Evolutionary conservation across 2,329 filamentous ascomycete species (phyloP).

Genomic region (Fusarium incarnatum): DNA sequence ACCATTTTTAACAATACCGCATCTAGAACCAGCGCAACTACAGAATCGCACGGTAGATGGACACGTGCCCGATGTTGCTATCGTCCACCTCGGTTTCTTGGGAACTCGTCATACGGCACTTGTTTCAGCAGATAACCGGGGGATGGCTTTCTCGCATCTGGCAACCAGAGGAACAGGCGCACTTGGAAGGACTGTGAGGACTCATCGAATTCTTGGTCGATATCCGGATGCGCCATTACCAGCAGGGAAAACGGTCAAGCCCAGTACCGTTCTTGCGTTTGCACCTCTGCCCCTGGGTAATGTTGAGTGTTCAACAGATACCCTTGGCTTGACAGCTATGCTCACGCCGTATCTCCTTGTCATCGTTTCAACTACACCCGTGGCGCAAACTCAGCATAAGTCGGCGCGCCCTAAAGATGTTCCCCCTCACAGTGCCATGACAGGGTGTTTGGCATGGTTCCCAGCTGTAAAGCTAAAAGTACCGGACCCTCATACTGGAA

Average conservation of each 20-base stretch:
- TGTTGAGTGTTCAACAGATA: slow-evolving; percentile 86
- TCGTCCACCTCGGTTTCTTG: slow-evolving; percentile 94
- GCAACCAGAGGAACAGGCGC: slow-evolving; percentile 91
- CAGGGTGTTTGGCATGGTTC: slow-evolving; percentile 96
- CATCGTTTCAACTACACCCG: slow-evolving; percentile 95
- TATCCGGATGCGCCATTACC: slow-evolving; percentile 80
- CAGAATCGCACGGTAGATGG: slow-evolving; percentile 80
- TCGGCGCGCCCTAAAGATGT: slow-evolving; percentile 91
- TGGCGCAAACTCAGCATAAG: slow-evolving; percentile 97
- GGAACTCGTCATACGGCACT: slow-evolving; percentile 93
- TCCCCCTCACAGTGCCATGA: slow-evolving; percentile 88
- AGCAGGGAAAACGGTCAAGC: slow-evolving; percentile 78
- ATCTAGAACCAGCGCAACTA: slow-evolving; percentile 74
- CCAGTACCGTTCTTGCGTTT: slow-evolving; percentile 94
- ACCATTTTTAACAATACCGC: slow-evolving; percentile 89
- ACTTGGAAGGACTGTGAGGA: slow-evolving; percentile 86
- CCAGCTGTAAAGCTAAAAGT: slow-evolving; percentile 92
- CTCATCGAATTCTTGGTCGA: slow-evolving; percentile 87
- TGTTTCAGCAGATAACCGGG: slow-evolving; percentile 92
- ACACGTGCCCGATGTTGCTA: slow-evolving; percentile 79
- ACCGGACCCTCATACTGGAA: slow-evolving; percentile 73
- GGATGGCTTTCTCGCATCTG: slow-evolving; percentile 98
- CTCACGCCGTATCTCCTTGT: slow-evolving; percentile 95
- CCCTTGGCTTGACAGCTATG: slow-evolving; percentile 91
- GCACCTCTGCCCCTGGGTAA: slow-evolving; percentile 93